phyloP scores from a whole-genome alignment of 2,329 filamentous ascomycete genomes.

The Madurella fahalii region DNA sequence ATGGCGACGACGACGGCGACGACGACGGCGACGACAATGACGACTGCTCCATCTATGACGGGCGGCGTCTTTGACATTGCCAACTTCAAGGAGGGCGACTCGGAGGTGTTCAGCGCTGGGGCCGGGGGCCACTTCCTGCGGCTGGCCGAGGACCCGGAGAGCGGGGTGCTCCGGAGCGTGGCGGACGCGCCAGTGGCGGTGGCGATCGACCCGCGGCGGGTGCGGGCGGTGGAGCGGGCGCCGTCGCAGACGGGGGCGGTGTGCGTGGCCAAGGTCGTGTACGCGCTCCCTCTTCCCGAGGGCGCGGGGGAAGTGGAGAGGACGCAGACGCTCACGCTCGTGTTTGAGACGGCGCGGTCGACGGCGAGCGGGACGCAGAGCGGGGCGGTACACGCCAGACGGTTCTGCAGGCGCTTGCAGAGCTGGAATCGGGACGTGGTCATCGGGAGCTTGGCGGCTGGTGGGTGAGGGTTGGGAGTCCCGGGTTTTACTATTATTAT shows the following conservation, averaged over 20 bases:
- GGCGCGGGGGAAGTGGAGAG: neutral
- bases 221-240: conserved; percentile 13
- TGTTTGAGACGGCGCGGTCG: conserved; percentile 20
- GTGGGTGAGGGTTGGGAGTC: neutral
- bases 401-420: conserved; percentile 22
- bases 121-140: neutral
- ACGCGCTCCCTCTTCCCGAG: neutral
- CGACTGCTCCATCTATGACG: neutral
- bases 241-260: conserved; percentile 5
- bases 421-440: conserved; percentile 18
- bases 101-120: conserved; percentile 6
- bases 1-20: too few relatives aligned
- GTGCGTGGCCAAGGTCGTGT: conserved; percentile 16
- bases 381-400: conserved; percentile 23
- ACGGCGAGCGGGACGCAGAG: conserved; percentile 13
- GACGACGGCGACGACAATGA: too few relatives aligned
- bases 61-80: conserved; percentile 13
- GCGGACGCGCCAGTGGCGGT: conserved; percentile 3
- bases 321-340: conserved; percentile 14
- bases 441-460: neutral
- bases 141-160: conserved; percentile 13
- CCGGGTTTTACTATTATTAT: too few relatives aligned
- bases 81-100: conserved; percentile 8
- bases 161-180: conserved; percentile 7
- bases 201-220: conserved; percentile 10